These are phyloP conservation scores for Fusarium musae DNA, from an alignment of 2,329 filamentous ascomycete species.

Conservation along the genomic window DNA sequence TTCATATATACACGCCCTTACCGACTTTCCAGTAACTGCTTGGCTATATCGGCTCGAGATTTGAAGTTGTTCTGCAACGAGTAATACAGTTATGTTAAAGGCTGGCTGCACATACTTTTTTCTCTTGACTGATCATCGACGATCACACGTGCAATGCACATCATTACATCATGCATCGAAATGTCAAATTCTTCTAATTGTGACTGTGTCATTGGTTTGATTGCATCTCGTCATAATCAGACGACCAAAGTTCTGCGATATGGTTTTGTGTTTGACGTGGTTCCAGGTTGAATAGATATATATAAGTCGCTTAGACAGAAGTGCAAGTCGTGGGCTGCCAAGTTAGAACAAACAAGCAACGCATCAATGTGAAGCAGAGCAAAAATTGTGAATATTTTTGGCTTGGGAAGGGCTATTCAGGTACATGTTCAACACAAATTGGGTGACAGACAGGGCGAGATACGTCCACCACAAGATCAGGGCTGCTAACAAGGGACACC, in stretches of 20 bases:
- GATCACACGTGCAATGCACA: conserved; percentile 1
- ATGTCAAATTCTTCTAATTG: background rate
- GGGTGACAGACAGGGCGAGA: background rate
- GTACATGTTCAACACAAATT: background rate
- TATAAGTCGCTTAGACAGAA: background rate
- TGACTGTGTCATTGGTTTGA: background rate
- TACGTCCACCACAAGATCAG: background rate
- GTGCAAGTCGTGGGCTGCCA: background rate
- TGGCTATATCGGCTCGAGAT: background rate
- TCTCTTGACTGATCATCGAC: background rate
- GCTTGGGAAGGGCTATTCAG: background rate
- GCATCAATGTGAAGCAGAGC: background rate
- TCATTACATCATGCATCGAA: conserved; percentile 23
- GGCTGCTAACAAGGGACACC: background rate
- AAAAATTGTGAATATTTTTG: conserved; percentile 1
- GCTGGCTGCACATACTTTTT: background rate
- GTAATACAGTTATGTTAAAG: background rate
- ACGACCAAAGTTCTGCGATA: background rate
- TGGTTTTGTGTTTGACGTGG: background rate
- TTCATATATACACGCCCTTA: background rate
- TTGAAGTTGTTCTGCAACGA: background rate
- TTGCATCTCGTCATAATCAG: conserved; percentile 21
- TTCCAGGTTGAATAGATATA: background rate
- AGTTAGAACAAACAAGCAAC: background rate
- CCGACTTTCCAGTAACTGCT: background rate